phyloP scores from a whole-genome alignment of 1,139 yeast species.

The Yamadazyma blattariae region DNA sequence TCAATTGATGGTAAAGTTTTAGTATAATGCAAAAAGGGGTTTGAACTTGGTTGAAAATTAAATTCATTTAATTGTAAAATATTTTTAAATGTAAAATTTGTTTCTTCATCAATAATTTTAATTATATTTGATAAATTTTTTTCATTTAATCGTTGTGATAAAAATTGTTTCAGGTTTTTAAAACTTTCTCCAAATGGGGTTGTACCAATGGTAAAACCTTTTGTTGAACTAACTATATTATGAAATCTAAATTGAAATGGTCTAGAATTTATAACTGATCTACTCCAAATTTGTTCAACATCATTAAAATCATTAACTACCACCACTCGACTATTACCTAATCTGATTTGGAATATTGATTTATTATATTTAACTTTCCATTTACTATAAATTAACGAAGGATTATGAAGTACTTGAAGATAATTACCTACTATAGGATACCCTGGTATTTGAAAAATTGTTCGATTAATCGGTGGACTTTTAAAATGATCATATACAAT shows the following conservation, averaged over 20 bases:
- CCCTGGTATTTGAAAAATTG: constrained; percentile 36
- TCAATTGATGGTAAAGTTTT: constrained; percentile 28
- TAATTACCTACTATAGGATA: constrained; percentile 56
- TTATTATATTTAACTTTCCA: constrained; percentile 46
- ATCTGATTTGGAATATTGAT: constrained; percentile 56
- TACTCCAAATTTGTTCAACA: constrained; percentile 53
- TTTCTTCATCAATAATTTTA: constrained; percentile 43
- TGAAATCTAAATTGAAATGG: constrained; percentile 71
- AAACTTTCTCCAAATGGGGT: constrained; percentile 65
- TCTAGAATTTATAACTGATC: constrained; percentile 56
- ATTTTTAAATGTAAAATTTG: constrained; percentile 25
- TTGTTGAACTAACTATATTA: constrained; percentile 57
- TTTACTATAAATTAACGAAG: constrained; percentile 47
- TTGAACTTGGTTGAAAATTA: constrained; percentile 21
- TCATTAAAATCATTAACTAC: constrained; percentile 64
- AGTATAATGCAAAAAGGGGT: constrained; percentile 4
- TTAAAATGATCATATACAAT: no score
- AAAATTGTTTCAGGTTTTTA: constrained; percentile 50
- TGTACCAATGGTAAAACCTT: constrained; percentile 72
- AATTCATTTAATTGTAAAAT: constrained; percentile 23
- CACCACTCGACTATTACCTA: constrained; percentile 56
- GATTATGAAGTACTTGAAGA: constrained; percentile 46
- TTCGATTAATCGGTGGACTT: background rate
- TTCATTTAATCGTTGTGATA: constrained; percentile 49
- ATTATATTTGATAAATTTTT: constrained; percentile 29